phyloP scores from a whole-genome alignment of 2,329 filamentous ascomycete genomes.

The Chrysoporthe puriensis region DNA sequence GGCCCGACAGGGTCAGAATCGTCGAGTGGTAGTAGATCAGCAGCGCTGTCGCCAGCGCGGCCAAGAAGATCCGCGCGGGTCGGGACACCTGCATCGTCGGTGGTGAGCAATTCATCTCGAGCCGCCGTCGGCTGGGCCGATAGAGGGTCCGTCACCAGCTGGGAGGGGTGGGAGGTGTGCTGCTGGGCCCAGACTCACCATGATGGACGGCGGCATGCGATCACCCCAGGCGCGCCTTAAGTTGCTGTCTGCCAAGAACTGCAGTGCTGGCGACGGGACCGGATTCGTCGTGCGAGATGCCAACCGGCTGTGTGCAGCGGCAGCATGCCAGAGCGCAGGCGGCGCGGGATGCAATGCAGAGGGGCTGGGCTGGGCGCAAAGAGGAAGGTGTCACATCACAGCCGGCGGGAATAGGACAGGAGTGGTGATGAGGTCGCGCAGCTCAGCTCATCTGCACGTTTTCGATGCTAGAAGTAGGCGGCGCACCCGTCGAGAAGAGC shows the following conservation, averaged over 20 bases:
- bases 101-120: slow-evolving; percentile 6
- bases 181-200: slow-evolving; percentile 4
- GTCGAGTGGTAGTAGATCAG: slow-evolving; percentile 25
- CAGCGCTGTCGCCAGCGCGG: slow-evolving; percentile 24
- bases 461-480: not conserved
- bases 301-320: not conserved
- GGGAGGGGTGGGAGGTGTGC: not conserved
- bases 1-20: slow-evolving; percentile 10
- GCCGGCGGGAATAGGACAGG: not conserved
- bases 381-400: not conserved
- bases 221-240: no score
- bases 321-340: not conserved
- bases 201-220: slow-evolving; percentile 1
- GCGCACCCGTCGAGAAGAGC: not conserved
- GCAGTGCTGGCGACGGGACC: not conserved
- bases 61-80: slow-evolving; percentile 22
- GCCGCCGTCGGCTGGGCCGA: not conserved
- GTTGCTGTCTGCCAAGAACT: not conserved
- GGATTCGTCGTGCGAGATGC: not conserved
- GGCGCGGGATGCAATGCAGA: no score
- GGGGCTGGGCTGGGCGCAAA: not conserved
- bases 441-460: no score
- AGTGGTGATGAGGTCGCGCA: not conserved
- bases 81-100: slow-evolving; percentile 18
- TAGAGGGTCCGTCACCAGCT: not conserved